Evolutionary conservation across 2,329 filamentous ascomycete species (phyloP).

Genomic region (Trichoderma arundinaceum): DNA sequence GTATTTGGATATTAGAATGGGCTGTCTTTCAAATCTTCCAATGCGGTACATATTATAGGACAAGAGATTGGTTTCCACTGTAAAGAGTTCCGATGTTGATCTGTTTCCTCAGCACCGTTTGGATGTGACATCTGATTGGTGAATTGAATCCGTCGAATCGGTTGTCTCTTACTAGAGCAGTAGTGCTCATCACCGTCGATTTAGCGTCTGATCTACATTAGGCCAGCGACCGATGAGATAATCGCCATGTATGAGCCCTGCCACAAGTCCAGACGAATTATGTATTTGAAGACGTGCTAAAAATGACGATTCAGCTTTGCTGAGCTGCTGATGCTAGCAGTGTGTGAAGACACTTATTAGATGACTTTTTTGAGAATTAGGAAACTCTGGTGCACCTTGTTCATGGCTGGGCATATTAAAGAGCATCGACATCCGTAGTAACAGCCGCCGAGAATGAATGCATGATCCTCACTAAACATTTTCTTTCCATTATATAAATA

Average conservation of each 20-base stretch:
- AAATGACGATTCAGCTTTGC: not conserved
- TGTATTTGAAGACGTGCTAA: not conserved
- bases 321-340: constrained; percentile 14
- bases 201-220: not conserved
- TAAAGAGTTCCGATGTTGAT: not conserved
- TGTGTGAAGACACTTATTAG: too few relatives aligned
- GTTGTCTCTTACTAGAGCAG: not conserved
- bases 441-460: not conserved
- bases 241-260: not conserved
- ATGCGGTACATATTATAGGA: too few relatives aligned
- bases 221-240: constrained; percentile 1
- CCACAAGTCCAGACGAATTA: not conserved
- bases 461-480: not conserved
- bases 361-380: not conserved
- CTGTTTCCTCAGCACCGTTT: not conserved
- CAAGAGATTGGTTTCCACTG: too few relatives aligned
- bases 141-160: not conserved
- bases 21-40: too few relatives aligned
- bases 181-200: not conserved
- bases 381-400: not conserved
- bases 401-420: not conserved
- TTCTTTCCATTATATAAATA: not conserved
- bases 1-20: too few relatives aligned
- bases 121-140: not conserved
- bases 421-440: not conserved